Conservation (phyloP, 176 grass and related monocot species). For the Rhynchospora breviuscula region DNA sequence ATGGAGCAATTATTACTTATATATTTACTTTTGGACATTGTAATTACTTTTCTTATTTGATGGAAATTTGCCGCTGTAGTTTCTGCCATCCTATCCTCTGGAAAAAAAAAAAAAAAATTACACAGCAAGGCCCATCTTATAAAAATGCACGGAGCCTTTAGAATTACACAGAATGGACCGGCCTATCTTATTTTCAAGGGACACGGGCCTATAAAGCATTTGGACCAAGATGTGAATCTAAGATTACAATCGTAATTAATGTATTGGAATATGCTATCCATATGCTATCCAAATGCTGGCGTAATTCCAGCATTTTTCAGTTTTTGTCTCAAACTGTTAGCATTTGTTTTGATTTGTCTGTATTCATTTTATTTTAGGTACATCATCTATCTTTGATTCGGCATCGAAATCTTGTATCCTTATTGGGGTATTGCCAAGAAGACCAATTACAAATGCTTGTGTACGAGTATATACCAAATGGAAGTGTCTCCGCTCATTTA, state of each 20-base stretch:
- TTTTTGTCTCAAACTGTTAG: background rate
- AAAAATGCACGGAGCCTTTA: no score
- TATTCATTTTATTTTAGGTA: constrained; percentile 40
- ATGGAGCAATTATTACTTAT: no score
- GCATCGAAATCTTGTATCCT: constrained; percentile 76
- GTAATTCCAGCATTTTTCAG: background rate
- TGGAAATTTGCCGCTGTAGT: no score
- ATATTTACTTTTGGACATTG: no score
- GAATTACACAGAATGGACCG: no score
- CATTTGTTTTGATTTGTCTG: background rate
- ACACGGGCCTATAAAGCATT: no score
- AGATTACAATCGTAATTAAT: background rate
- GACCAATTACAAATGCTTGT: constrained; percentile 81
- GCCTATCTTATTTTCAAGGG: no score
- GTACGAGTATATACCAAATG: constrained; percentile 89
- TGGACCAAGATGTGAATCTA: background rate
- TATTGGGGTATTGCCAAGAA: constrained; percentile 92
- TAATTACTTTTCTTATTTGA: no score
- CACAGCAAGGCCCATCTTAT: no score
- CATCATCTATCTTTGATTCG: constrained; percentile 50
- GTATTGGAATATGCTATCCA: background rate
- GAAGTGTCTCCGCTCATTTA: constrained; percentile 72
- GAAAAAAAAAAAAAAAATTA: no score
- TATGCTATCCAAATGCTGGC: background rate
- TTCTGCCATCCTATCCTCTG: no score